A percentile compares a stretch with the other conserved stretches of the same genome.
Conservation (phyloP, 805 yeast genomes). For the Maudiozyma bulderi region DNA sequence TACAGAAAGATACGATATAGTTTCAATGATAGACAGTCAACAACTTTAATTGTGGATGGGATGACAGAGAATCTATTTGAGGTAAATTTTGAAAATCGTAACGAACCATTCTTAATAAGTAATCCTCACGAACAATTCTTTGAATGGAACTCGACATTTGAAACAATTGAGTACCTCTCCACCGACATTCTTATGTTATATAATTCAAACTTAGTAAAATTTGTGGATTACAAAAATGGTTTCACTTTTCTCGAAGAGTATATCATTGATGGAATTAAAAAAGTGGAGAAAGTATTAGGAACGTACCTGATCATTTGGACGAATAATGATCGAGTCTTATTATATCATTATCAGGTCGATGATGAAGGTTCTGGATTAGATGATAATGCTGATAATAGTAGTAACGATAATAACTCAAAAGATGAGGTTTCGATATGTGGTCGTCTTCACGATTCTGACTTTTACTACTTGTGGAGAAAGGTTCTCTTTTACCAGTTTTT, state of each 20-base stretch:
- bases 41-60: constrained; percentile 13
- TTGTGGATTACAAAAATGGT: constrained; percentile 23
- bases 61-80: constrained; percentile 10
- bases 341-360: constrained; percentile 19
- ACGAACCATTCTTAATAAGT: constrained; percentile 8
- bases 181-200: constrained; percentile 14
- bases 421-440: constrained; percentile 17
- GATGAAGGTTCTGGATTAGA: constrained; percentile 6
- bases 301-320: constrained; percentile 20
- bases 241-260: constrained; percentile 17
- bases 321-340: constrained; percentile 9
- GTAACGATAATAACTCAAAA: not conserved
- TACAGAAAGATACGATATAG: constrained; percentile 7
- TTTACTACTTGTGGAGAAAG: constrained; percentile 19
- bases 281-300: constrained; percentile 9
- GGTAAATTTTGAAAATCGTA: constrained; percentile 4
- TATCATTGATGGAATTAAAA: constrained; percentile 18
- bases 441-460: constrained; percentile 11
- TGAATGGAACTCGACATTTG: constrained; percentile 13
- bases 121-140: constrained; percentile 13
- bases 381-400: not conserved
- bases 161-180: constrained; percentile 12
- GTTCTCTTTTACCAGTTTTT: constrained; percentile 22
- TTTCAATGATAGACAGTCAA: constrained; percentile 3
- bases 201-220: constrained; percentile 10